phyloP scores from a whole-genome alignment of 1,139 yeast species.

The Blastobotrys apis region DNA sequence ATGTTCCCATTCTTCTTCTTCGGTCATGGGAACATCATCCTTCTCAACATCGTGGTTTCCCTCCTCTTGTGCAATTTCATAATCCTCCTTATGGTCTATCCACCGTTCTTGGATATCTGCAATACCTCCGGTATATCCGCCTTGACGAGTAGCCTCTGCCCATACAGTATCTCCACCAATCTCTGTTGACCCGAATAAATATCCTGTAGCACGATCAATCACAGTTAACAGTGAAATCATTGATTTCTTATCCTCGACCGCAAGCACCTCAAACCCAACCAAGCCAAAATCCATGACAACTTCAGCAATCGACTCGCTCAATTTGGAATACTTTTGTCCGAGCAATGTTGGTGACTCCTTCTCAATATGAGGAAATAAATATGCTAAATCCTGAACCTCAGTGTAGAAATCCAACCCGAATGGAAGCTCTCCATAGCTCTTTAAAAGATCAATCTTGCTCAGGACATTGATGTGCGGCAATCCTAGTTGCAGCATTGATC shows the following conservation, averaged over 20 bases:
- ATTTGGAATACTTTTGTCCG: constrained; percentile 58
- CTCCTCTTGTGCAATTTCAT: constrained; percentile 58
- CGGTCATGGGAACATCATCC: constrained; percentile 37
- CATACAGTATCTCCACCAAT: constrained; percentile 94
- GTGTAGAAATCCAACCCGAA: constrained; percentile 83
- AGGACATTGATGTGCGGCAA: constrained; percentile 90
- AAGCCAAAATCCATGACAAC: constrained; percentile 82
- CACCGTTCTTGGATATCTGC: constrained; percentile 91
- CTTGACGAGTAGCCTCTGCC: constrained; percentile 90
- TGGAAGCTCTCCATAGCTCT: constrained; percentile 56
- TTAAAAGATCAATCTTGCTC: constrained; percentile 80
- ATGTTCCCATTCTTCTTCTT: constrained; percentile 68
- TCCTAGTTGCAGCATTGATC: constrained; percentile 91
- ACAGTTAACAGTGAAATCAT: constrained; percentile 77
- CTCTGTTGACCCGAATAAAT: constrained; percentile 86
- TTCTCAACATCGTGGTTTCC: constrained; percentile 30
- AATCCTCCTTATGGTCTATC: constrained; percentile 78
- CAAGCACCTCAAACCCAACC: constrained; percentile 82
- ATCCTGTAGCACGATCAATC: constrained; percentile 90
- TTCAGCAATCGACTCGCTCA: constrained; percentile 78
- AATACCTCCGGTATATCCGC: constrained; percentile 50
- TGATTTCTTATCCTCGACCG: constrained; percentile 85
- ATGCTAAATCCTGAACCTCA: constrained; percentile 79
- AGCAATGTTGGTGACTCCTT: constrained; percentile 60
- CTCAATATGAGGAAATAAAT: constrained; percentile 63